Percentiles rank a stretch among this genome's conserved stretches.
phyloP scores from a whole-genome alignment of 2,329 filamentous ascomycete genomes.

The Trichophyton benhamiae region DNA sequence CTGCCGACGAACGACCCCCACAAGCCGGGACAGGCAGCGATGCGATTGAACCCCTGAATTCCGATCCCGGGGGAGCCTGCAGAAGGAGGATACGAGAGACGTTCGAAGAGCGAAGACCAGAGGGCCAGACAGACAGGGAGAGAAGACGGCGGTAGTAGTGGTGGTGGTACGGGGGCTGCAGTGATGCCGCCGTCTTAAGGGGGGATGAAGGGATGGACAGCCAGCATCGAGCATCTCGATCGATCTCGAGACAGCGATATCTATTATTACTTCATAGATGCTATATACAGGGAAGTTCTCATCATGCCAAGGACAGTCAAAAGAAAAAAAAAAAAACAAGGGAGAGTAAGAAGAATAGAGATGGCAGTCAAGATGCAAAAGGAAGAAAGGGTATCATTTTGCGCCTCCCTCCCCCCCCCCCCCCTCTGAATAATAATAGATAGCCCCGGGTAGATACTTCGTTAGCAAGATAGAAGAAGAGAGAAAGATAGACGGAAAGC shows the following conservation, averaged over 20 bases:
- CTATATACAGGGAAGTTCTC: neutral
- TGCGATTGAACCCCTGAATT: neutral
- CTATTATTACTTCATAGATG: neutral
- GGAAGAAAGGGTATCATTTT: slow-evolving; percentile 1
- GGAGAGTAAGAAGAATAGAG: neutral
- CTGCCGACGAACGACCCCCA: neutral
- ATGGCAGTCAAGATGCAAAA: neutral
- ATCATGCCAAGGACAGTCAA: neutral
- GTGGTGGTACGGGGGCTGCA: neutral
- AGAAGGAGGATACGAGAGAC: neutral
- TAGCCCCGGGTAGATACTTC: neutral
- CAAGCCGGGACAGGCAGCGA: neutral
- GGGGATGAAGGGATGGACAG: neutral
- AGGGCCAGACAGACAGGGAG: neutral
- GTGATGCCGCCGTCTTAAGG: neutral
- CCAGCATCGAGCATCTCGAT: neutral
- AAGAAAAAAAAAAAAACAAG: no score
- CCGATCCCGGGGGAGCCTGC: neutral
- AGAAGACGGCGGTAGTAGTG: neutral
- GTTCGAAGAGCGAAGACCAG: no score
- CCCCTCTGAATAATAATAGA: neutral
- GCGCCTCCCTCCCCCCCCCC: neutral
- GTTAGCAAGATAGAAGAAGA: neutral
- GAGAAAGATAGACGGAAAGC: no score
- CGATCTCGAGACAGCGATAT: neutral